Evolutionary conservation across 73 alveolate species (phyloP), one percentile per base, ranked within the genome.

Genomic region (Paramecium sonneborni): DNA sequence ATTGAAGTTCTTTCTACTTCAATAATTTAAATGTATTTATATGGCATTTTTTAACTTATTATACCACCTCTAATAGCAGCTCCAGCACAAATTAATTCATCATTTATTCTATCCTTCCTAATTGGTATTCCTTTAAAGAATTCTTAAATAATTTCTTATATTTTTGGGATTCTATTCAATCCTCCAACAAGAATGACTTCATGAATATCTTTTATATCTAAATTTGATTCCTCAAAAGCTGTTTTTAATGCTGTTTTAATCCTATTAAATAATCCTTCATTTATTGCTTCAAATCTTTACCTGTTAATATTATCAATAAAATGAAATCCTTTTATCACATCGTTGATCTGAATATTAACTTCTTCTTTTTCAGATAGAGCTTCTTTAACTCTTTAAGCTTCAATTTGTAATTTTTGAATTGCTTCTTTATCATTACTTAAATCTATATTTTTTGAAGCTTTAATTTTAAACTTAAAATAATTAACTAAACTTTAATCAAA

Each of bases 301-400:
- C 97, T 69, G 5, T 96, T 93, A 26, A 96, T 35, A 2, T 92
- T 86, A 34, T 85, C 48, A 87, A 72, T 92, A 90, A 58, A 95
- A 92, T 96, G 98, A 30, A 39, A 82, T 57, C 96, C 98, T 82
- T 93, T 95, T 57, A 93, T 46, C 94, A 97, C 86, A 23, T 96
- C 95, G 32, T 96, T 97, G 21, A 96, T 95, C 88, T 94, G 97
- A 70, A 98, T 95, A 70, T 95, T 90, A 32, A 98, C 98, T 87
- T 96, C 95, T 15, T 87, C 87, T 28, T 99, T 92, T 15, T 97
- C 85, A 37, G 97, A 95, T 72, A 96, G 93, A 56, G 57, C 70
- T 86, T 98, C 96, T 96, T 98, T 98, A 34, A 98, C 99, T 85
- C 98, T 97, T 93, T 98, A 99, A 94, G 99, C 96, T 38, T 97